Base-by-base conservation (phyloP, 176 grass and related monocot species). In the Tillandsia leiboldiana region DNA sequence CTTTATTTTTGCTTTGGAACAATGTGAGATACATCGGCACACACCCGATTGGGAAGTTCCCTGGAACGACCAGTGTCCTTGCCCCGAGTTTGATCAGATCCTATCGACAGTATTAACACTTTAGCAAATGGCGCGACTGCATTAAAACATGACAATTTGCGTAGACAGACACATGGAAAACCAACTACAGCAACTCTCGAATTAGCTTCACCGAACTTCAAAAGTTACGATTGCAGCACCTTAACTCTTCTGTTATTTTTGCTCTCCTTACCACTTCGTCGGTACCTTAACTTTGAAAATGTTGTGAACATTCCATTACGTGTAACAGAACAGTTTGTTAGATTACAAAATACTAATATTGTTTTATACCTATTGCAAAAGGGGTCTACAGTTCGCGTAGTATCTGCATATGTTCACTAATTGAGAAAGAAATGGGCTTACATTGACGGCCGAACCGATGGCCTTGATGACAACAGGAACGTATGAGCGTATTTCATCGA, bases 41-140 rank as follows among this genome's bases (percentile, higher is more conserved):
- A 14, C 94, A 97, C 1, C 94, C 94, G 15, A 92, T 90, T 18
- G 94, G 94, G 51, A 97, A 86, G 73, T 92, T 97, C 48, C 87
- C 83, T 22, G 94, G 94, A 63, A 97, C 82, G 12, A 97, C 50
- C 67, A 97, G 72, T 23, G 77, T 93, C 70, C 84, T 92, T 8
- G 84, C 94, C 42, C 94, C 94, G 18, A 83, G 74, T n/a, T 14
- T 48, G 79, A 92, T 87, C 77, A 97, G 70, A 72, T 92, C 84
- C 94, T 97, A 48, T 8, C 67, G 73, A 81, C 56, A 53, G 47
- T 75, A 8, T 67, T 47, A 66, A 54, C 11, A 51, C 27, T 65
- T 53, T 26, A 27, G 14, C 28, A 2, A 24, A 51, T 0, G 51
- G n/a, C 26, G 23, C 52, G 42, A 51, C 65, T 10, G 15, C 50